Conservation (phyloP, 2,329 filamentous ascomycete species). For the Fusarium continuum region DNA sequence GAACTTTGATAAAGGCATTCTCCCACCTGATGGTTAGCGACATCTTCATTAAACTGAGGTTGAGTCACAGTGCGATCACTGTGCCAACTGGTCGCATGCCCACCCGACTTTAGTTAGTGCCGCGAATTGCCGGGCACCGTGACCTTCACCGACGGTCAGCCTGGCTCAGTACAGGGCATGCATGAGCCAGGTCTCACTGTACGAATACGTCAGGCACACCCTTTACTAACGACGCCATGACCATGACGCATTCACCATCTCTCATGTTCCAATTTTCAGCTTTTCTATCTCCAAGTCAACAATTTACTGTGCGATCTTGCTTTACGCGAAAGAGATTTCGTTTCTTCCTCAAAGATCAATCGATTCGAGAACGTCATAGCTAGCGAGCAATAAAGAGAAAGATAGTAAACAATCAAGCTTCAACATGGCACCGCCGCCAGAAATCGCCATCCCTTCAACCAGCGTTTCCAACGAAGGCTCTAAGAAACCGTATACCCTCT, state of each 20-base stretch:
- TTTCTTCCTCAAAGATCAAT: not conserved
- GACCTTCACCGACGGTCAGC: slow-evolving; percentile 21
- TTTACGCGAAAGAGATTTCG: not conserved
- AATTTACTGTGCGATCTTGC: not conserved
- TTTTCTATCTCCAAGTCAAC: not conserved
- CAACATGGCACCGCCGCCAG: slow-evolving; percentile 70
- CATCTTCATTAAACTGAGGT: not conserved
- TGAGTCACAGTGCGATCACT: slow-evolving; percentile 1
- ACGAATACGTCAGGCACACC: slow-evolving; percentile 32
- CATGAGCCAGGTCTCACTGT: slow-evolving; percentile 17
- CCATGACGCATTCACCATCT: slow-evolving; percentile 34
- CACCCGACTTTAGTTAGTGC: slow-evolving; percentile 27
- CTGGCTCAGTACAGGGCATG: slow-evolving; percentile 9
- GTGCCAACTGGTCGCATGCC: slow-evolving; percentile 17
- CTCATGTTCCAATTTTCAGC: slow-evolving; percentile 11
- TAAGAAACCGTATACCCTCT: slow-evolving; percentile 76
- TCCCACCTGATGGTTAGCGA: not conserved
- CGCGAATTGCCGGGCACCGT: slow-evolving; percentile 8
- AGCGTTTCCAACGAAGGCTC: slow-evolving; percentile 61
- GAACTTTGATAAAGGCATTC: too few relatives aligned
- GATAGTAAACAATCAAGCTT: slow-evolving; percentile 8
- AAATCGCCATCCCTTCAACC: slow-evolving; percentile 74
- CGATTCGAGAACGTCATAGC: not conserved
- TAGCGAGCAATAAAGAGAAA: not conserved
- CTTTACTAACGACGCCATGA: slow-evolving; percentile 6